These are phyloP conservation scores for Dinochytrium kinnereticum DNA, from an alignment of 371 early-diverging fungal species.

Conservation along the genomic window DNA sequence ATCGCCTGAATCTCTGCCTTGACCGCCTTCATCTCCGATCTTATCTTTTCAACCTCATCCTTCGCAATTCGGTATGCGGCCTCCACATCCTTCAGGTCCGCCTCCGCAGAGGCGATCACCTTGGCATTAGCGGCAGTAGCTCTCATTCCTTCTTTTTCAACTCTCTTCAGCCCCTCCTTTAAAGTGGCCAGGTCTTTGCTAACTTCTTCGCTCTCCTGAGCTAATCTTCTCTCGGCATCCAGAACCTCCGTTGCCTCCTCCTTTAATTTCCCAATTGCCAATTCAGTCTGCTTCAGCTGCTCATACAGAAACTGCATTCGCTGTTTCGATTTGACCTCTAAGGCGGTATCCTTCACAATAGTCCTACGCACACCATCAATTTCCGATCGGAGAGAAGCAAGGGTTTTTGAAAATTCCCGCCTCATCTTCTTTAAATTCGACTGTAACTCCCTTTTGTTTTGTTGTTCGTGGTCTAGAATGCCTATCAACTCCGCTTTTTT, in stretches of 20 bases:
- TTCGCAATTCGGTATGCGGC: not conserved
- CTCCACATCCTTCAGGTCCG: constrained; percentile 4
- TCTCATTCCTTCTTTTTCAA: not conserved
- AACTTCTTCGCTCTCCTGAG: not conserved
- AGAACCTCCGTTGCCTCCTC: not conserved
- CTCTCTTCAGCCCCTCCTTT: constrained; percentile 14
- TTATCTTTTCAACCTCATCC: not conserved
- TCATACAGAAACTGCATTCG: constrained; percentile 13
- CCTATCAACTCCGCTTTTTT: not conserved
- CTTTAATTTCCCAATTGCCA: not conserved
- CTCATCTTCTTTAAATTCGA: constrained; percentile 12
- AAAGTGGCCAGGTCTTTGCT: not conserved
- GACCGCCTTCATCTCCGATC: constrained; percentile 5
- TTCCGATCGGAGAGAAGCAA: constrained; percentile 15
- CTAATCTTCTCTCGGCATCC: not conserved
- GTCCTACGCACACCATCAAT: not conserved
- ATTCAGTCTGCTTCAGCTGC: constrained; percentile 13
- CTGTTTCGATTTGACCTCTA: constrained; percentile 19
- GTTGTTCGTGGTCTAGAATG: not conserved
- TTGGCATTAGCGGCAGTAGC: not conserved
- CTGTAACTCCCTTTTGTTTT: not conserved
- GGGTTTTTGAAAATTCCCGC: constrained; percentile 13
- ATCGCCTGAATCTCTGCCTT: constrained; percentile 4
- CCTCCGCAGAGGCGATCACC: constrained; percentile 5
- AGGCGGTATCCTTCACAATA: constrained; percentile 7